Conservation (phyloP, 164 flowering plant genomes). For the Stephania japonica region DNA sequence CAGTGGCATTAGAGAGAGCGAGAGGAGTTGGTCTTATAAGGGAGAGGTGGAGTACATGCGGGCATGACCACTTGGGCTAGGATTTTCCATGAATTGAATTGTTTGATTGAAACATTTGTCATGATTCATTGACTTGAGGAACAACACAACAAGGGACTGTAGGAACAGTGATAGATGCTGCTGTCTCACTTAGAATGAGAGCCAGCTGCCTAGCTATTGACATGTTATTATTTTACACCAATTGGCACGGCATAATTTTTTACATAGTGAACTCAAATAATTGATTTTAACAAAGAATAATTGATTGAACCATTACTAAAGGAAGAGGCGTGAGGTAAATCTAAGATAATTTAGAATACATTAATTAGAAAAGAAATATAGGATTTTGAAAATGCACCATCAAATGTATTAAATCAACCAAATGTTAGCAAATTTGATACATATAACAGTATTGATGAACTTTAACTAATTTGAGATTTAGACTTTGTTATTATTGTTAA, state of each 20-base stretch:
- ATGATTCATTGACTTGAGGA: constrained; percentile 10
- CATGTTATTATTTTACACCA: background rate
- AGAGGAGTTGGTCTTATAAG: background rate
- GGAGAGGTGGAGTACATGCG: background rate
- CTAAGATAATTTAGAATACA: too few species aligned
- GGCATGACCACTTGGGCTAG: background rate
- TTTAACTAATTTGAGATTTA: too few species aligned
- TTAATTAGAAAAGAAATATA: too few species aligned
- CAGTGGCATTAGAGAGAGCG: background rate
- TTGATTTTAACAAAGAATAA: too few species aligned
- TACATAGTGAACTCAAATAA: background rate
- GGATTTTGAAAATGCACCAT: too few species aligned
- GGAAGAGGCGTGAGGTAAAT: too few species aligned
- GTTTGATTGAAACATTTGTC: constrained; percentile 4
- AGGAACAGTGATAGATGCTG: background rate
- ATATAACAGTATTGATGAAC: too few species aligned
- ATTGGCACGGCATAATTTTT: background rate
- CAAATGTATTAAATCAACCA: too few species aligned
- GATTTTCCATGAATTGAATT: background rate
- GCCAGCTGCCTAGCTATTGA: background rate
- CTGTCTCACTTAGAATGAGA: background rate
- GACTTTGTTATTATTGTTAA: too few species aligned
- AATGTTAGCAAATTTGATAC: too few species aligned
- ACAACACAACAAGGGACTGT: constrained; percentile 3
- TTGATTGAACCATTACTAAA: background rate